A percentile compares a stretch with the other conserved stretches of the same genome.
phyloP scores from a whole-genome alignment of 2,329 filamentous ascomycete genomes.

The Tolypocladium guangdongense region DNA sequence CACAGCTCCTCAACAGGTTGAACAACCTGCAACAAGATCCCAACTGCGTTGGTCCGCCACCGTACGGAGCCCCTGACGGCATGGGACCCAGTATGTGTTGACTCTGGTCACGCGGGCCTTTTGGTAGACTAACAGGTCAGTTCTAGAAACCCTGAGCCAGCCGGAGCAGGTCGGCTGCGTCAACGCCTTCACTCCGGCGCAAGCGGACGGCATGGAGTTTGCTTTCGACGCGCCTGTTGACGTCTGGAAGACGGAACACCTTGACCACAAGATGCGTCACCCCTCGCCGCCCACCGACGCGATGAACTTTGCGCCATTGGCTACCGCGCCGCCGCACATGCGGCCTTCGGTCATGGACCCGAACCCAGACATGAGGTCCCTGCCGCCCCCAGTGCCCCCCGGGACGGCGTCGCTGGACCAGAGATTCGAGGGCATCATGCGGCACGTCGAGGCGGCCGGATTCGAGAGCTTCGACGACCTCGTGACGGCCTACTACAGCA shows the following conservation, averaged over 20 bases:
- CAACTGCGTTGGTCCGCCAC: slow-evolving; percentile 1
- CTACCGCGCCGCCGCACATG: background rate
- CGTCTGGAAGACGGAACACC: slow-evolving; percentile 9
- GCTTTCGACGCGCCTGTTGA: slow-evolving; percentile 8
- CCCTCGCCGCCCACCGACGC: slow-evolving; percentile 1
- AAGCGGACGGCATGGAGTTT: slow-evolving; percentile 10
- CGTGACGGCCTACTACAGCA: slow-evolving; percentile 15
- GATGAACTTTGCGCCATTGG: slow-evolving; percentile 2
- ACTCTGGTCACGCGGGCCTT: background rate
- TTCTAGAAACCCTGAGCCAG: slow-evolving; percentile 4
- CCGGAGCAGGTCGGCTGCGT: slow-evolving; percentile 6
- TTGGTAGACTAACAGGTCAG: background rate
- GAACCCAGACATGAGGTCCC: background rate
- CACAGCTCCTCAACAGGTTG: slow-evolving; percentile 11
- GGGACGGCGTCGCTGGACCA: slow-evolving; percentile 6
- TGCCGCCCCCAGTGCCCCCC: background rate
- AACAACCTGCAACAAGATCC: slow-evolving; percentile 9
- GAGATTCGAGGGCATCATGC: slow-evolving; percentile 12
- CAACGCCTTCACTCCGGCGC: slow-evolving; percentile 6
- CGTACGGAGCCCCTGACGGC: background rate
- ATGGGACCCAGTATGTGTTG: slow-evolving; percentile 1
- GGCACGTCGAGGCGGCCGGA: slow-evolving; percentile 10
- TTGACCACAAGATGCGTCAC: slow-evolving; percentile 5
- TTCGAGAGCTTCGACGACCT: slow-evolving; percentile 15
- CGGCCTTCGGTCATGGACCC: background rate